These are phyloP conservation scores for Aspergillus fischeri DNA, from an alignment of 2,329 filamentous ascomycete species.

Conservation along the genomic window DNA sequence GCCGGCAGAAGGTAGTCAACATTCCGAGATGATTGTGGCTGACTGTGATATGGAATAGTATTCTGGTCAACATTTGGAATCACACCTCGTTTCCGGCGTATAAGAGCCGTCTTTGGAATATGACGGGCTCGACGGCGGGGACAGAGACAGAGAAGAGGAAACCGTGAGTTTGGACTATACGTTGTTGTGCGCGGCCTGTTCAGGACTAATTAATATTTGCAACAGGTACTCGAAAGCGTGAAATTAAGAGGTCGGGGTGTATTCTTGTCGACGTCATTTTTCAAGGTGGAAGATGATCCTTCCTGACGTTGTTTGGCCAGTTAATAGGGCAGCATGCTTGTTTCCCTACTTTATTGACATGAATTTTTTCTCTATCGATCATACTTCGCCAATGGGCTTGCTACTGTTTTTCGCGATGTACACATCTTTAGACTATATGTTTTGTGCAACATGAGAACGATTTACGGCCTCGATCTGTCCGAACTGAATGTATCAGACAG, in stretches of 20 bases:
- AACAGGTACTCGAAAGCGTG: conserved; percentile 1
- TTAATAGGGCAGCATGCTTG: not conserved
- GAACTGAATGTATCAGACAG: not conserved
- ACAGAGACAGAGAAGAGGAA: conserved; percentile 24
- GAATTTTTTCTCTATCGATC: not conserved
- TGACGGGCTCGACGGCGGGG: conserved; percentile 19
- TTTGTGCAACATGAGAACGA: not conserved
- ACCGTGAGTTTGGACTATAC: conserved; percentile 14
- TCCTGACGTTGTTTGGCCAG: not conserved
- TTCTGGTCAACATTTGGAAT: conserved; percentile 49
- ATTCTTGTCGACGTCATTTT: not conserved
- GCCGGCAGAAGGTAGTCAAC: not conserved
- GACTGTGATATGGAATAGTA: conserved; percentile 22
- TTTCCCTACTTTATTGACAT: not conserved
- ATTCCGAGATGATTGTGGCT: not conserved
- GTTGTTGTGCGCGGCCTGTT: not conserved
- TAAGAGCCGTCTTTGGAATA: conserved; percentile 43
- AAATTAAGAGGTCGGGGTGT: not conserved
- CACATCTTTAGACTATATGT: too few species aligned
- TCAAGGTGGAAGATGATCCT: not conserved
- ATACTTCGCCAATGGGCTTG: not conserved
- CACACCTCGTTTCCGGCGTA: conserved; percentile 44
- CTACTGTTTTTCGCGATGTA: not conserved
- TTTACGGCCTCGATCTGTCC: not conserved
- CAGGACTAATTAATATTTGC: not conserved